A percentile compares a stretch with the other conserved stretches of the same genome.
These are phyloP conservation scores for Tricholoma terreum DNA, from an alignment of 768 basidiomycete species.

Conservation along the genomic window DNA sequence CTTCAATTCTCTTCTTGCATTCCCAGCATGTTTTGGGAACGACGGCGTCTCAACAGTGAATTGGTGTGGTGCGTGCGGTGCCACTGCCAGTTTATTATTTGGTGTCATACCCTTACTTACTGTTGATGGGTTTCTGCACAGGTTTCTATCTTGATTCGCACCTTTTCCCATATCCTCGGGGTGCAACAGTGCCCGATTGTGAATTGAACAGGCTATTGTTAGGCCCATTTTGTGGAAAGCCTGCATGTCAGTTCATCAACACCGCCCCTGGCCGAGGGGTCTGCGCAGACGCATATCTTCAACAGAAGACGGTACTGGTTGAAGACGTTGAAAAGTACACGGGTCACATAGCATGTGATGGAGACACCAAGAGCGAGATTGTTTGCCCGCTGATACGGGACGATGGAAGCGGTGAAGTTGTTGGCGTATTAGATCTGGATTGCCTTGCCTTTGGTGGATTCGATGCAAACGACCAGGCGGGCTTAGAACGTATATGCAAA, in stretches of 20 bases:
- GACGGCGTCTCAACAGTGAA: slow-evolving; percentile 70
- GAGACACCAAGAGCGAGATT: slow-evolving; percentile 86
- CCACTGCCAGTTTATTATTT: neutral
- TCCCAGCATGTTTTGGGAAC: slow-evolving; percentile 58
- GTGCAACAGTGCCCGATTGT: slow-evolving; percentile 9
- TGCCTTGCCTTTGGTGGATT: slow-evolving; percentile 73
- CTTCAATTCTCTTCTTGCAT: slow-evolving; percentile 73
- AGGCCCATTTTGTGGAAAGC: slow-evolving; percentile 88
- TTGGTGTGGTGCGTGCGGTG: slow-evolving; percentile 79
- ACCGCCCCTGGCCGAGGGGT: slow-evolving; percentile 65
- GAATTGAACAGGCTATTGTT: slow-evolving; percentile 48
- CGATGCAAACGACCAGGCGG: slow-evolving; percentile 70
- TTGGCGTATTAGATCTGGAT: slow-evolving; percentile 82
- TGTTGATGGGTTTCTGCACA: too few relatives aligned
- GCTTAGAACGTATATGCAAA: slow-evolving; percentile 69
- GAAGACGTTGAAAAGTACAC: slow-evolving; percentile 77
- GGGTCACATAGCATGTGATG: slow-evolving; percentile 94
- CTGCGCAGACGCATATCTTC: slow-evolving; percentile 75
- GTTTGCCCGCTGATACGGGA: slow-evolving; percentile 57
- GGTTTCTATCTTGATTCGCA: slow-evolving; percentile 81
- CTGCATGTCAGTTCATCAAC: slow-evolving; percentile 84
- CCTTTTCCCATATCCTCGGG: slow-evolving; percentile 53
- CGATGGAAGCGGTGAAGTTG: slow-evolving; percentile 27
- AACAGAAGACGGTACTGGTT: slow-evolving; percentile 60
- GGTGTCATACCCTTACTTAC: neutral